Percentiles rank a stretch among this genome's conserved stretches.
Evolutionary conservation across 139 green algal species (phyloP).

Genomic region (Mesostigma viride): DNA sequence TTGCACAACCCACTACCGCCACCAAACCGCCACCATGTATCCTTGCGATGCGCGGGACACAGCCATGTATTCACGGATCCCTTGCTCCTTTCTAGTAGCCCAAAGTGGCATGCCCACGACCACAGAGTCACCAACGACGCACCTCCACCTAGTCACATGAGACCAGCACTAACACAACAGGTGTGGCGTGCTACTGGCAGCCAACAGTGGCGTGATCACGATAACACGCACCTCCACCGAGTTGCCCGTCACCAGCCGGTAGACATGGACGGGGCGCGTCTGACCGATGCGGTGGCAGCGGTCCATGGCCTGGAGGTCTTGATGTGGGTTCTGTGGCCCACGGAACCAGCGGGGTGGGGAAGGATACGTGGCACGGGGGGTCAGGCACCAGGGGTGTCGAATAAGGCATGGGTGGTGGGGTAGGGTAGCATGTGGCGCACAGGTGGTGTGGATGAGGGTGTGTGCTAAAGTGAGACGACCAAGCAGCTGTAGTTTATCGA

Average conservation of each 20-base stretch:
- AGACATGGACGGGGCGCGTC: slow-evolving; percentile 85
- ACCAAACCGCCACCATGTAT: too few species aligned
- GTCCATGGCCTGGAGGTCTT: slow-evolving; percentile 96
- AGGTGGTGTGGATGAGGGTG: too few species aligned
- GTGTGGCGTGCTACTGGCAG: not conserved
- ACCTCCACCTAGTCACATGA: not conserved
- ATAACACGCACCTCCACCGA: slow-evolving; percentile 59
- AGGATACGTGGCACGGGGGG: too few species aligned
- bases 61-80: not conserved
- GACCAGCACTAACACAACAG: not conserved
- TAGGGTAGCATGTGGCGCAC: too few species aligned
- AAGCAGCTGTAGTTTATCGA: too few species aligned
- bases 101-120: not conserved
- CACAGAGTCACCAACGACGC: not conserved
- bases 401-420: too few species aligned
- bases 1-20: not conserved
- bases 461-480: too few species aligned
- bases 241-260: slow-evolving; percentile 78
- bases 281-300: slow-evolving; percentile 95
- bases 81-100: too few species aligned
- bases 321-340: slow-evolving; percentile 65
- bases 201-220: not conserved
- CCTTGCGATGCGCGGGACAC: not conserved
- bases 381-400: too few species aligned
- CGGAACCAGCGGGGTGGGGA: too few species aligned